Evolutionary conservation across 2,329 filamentous ascomycete species (phyloP), one percentile per base, ranked within the genome.

Genomic region (Fusarium multiceps): DNA sequence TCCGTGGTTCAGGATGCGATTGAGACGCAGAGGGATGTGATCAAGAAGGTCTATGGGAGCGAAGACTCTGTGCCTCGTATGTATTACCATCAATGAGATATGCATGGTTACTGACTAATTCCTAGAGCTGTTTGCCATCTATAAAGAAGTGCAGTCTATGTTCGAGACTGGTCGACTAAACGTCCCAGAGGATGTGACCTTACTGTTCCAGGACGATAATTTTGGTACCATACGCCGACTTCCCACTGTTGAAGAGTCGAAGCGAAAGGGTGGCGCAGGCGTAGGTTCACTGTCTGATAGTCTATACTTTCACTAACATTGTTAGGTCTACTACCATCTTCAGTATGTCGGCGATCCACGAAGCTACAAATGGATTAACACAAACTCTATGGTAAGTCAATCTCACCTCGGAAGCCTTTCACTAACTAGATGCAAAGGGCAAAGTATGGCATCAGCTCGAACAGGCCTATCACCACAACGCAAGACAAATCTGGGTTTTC

Each of bases 131-230:
- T 86, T 89, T 82, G 89, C 88, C 13, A 75, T 91, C 32, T 92
- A 91, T 73, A 90, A 90, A 60, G 89, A 91, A 63, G 88, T 91
- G 0, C 86, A 88, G 69, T 84, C 84, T 13, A 89, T 90, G 66
- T 90, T 88, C 40, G 87, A 91, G 50, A 82, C 83, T 1, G 88
- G 88, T 1, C 34, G 68, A 1, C 82, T 90, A 66, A 76, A 82
- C 2, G 85, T 90, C 0, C 87, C 88, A 0, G 88, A 90, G 3
- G 85, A 90, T 67, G 84, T 91, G 9, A 90, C 87, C 0, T 78
- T 91, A 4, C 78, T 91, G 0, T 90, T 88, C 76, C 82, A 87
- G 0, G 89, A 91, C 59, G 89, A 91, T 66, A 91, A 90, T 67
- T 88, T 83, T 76, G 88, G 88, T 1, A 87, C 87, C 43, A 84